Percentiles rank a stretch among this genome's conserved stretches.
phyloP scores from a whole-genome alignment of 768 basidiomycete species.

The Baorangia bicolor region DNA sequence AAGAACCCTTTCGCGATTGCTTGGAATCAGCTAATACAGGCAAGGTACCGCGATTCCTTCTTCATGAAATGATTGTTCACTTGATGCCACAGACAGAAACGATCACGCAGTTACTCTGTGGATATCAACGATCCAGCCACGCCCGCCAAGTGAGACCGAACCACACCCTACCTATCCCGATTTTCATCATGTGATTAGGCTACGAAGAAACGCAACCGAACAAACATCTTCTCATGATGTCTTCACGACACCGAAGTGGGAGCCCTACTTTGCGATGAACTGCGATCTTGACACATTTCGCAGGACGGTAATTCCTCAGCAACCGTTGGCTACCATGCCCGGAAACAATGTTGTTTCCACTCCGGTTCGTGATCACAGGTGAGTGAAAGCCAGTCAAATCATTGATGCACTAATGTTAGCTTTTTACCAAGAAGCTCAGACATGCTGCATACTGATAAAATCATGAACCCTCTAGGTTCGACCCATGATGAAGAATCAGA shows the following conservation, averaged over 20 bases:
- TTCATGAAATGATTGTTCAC: slow-evolving; percentile 1
- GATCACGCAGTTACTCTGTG: slow-evolving; percentile 22
- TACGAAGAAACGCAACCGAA: not conserved
- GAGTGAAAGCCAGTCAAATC: not conserved
- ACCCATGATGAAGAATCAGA: slow-evolving; percentile 14
- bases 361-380: slow-evolving; percentile 9
- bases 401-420: not conserved
- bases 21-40: slow-evolving; percentile 20
- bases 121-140: slow-evolving; percentile 7
- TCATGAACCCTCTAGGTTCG: not conserved
- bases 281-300: not conserved
- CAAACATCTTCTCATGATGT: slow-evolving; percentile 1
- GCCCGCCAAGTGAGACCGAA: slow-evolving; percentile 24
- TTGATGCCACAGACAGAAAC: slow-evolving; percentile 19
- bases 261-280: not conserved
- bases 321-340: not conserved
- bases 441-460: not conserved
- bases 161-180: not conserved
- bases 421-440: slow-evolving; percentile 6
- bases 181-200: not conserved
- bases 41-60: slow-evolving; percentile 7
- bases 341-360: not conserved
- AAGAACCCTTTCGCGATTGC: slow-evolving; percentile 20
- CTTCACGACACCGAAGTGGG: slow-evolving; percentile 11
- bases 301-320: slow-evolving; percentile 1